Evolutionary conservation across 2,329 filamentous ascomycete genomes (phyloP), one percentile per base, ranked within the genome.

Genomic region (Arthrocladium fulminans): DNA sequence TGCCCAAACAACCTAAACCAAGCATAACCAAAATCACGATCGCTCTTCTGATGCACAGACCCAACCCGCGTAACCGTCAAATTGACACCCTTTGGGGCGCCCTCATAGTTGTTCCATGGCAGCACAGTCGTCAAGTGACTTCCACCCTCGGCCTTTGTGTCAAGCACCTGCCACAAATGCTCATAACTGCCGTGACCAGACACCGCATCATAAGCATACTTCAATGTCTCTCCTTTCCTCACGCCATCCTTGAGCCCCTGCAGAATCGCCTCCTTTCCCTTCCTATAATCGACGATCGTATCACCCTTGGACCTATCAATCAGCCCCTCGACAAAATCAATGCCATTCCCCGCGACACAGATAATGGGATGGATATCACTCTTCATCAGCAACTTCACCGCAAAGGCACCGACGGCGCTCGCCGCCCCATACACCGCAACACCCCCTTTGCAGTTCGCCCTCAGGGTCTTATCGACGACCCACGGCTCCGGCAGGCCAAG

Each of bases 301-400:
- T 83, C 79, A 32, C 79, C 78, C 57, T 75, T 76, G 13, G 24
- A 22, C n/a, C 15, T 60, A 57, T 79, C 73, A 47, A 82, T 70
- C 25, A 80, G 63, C 0, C 57, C 61, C 59, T 75, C 66, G 2
- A 81, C 76, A 54, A 74, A 74, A 2, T 69, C 57, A 7, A 61
- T 61, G 4, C 74, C 74, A 10, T 43, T 65, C 5, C 80, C 80
- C 0, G 79, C 78, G 6, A 83, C 68, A 51, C 71, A 73, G 53
- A 84, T 78, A 37, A 83, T 63, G 0, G 80, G 80, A 60, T 81
- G 77, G 51, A 83, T 76, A 58, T 78, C 76, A 50, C 70, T 71
- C 7, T 65, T 64, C 3, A 54, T 58, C 9, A 77, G 77, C 13
- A 83, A 66, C 60, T 83, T 76, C 37, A 82, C 63, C 0, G 73